These are phyloP conservation scores for Eugenia klotzschiana DNA, from an alignment of 441 rosid genomes.

Conservation along the genomic window DNA sequence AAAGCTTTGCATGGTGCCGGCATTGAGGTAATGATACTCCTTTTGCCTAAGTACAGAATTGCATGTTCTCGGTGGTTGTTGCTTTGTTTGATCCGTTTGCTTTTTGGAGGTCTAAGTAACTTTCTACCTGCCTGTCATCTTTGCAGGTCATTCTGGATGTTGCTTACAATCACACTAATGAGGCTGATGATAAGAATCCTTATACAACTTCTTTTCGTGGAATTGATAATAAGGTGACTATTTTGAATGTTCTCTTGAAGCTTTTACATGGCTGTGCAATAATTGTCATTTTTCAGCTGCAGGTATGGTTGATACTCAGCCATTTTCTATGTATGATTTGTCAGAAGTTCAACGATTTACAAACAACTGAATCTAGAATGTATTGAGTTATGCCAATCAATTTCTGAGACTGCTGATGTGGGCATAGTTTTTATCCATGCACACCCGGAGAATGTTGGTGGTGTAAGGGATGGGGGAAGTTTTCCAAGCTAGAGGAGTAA, in stretches of 20 bases:
- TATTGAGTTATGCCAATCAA: background rate
- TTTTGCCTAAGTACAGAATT: background rate
- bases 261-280: background rate
- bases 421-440: background rate
- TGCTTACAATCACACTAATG: slow-evolving; percentile 91
- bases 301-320: background rate
- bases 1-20: slow-evolving; percentile 86
- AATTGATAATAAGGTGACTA: slow-evolving; percentile 72
- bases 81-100: background rate
- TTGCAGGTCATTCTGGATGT: slow-evolving; percentile 89
- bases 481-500: background rate
- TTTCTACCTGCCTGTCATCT: slow-evolving; percentile 1
- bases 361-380: background rate
- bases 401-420: background rate
- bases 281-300: background rate
- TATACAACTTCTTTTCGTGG: slow-evolving; percentile 91
- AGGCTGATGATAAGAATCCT: slow-evolving; percentile 73
- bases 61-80: background rate
- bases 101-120: background rate
- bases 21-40: slow-evolving; percentile 54
- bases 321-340: background rate
- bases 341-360: background rate
- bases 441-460: background rate
- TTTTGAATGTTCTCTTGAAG: background rate
- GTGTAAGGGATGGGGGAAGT: background rate